A percentile compares a stretch with the other conserved stretches of the same genome.
These are phyloP conservation scores for Aquilaria malaccensis DNA, from an alignment of 345 rosid genomes.

Conservation along the genomic window DNA sequence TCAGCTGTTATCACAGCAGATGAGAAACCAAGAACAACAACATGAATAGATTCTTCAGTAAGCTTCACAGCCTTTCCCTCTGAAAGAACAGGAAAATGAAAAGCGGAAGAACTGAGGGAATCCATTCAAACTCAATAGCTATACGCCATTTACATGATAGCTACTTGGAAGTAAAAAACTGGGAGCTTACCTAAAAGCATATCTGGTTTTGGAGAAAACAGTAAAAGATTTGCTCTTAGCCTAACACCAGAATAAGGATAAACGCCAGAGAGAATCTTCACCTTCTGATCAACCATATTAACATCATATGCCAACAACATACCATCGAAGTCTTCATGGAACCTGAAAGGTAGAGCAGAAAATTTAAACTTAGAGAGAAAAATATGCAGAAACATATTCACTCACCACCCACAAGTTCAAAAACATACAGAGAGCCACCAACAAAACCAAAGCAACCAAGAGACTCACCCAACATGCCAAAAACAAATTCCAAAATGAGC, in stretches of 20 bases:
- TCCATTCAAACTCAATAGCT: background rate
- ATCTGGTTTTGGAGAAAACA: slow-evolving; percentile 72
- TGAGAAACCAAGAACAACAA: slow-evolving; percentile 74
- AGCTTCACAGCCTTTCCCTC: slow-evolving; percentile 75
- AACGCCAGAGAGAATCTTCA: slow-evolving; percentile 57
- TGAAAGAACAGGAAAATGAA: slow-evolving; percentile 20
- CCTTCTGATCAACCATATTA: slow-evolving; percentile 33
- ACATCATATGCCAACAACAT: slow-evolving; percentile 68
- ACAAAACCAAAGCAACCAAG: background rate
- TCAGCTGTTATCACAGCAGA: slow-evolving; percentile 57
- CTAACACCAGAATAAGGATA: slow-evolving; percentile 59
- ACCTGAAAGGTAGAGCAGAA: slow-evolving; percentile 36
- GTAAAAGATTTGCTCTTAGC: slow-evolving; percentile 45
- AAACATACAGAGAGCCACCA: background rate
- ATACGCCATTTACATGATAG: background rate
- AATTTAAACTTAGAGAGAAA: background rate
- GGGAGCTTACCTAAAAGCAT: slow-evolving; percentile 51
- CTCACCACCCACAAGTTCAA: background rate
- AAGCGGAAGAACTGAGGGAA: background rate
- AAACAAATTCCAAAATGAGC: background rate
- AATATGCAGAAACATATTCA: background rate
- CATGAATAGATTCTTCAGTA: slow-evolving; percentile 62
- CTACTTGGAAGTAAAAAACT: background rate
- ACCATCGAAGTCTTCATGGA: slow-evolving; percentile 57
- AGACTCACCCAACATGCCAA: too few species aligned